Percentiles rank a stretch among this genome's conserved stretches.
These are phyloP conservation scores for Cladosporium sp. DNA, from an alignment of 2,329 filamentous ascomycete genomes.

Conservation along the genomic window DNA sequence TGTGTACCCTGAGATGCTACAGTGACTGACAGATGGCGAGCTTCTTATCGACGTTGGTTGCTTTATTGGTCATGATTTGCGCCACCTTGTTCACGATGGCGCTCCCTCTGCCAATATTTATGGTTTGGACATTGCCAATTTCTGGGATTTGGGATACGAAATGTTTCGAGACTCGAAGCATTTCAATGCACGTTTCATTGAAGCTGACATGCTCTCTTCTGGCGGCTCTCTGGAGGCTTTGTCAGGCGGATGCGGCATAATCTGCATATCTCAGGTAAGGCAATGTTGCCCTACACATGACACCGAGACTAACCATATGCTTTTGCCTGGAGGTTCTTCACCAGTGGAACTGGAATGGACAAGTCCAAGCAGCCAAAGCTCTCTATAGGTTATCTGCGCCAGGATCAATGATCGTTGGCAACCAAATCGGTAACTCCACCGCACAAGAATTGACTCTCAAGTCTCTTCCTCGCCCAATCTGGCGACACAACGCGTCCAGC, in stretches of 20 bases:
- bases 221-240: conserved; percentile 28
- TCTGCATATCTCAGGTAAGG: conserved; percentile 31
- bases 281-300: background rate
- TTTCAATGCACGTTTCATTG: conserved; percentile 29
- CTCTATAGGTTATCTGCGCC: conserved; percentile 30
- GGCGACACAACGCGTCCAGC: conserved; percentile 32
- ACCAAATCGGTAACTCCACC: conserved; percentile 32
- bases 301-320: background rate
- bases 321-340: conserved; percentile 32
- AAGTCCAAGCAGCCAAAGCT: conserved; percentile 32
- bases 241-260: conserved; percentile 35
- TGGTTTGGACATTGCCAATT: conserved; percentile 29
- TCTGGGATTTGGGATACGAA: conserved; percentile 31
- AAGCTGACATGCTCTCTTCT: conserved; percentile 16
- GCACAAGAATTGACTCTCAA: conserved; percentile 19
- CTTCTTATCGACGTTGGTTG: conserved; percentile 34
- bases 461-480: conserved; percentile 17
- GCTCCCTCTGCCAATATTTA: conserved; percentile 27
- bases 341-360: conserved; percentile 36
- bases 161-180: conserved; percentile 32
- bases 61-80: conserved; percentile 35
- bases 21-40: conserved; percentile 25
- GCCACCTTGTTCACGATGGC: conserved; percentile 32
- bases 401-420: conserved; percentile 34
- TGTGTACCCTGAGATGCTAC: conserved; percentile 19